phyloP scores from a whole-genome alignment of 2,329 filamentous ascomycete genomes.

The Elsinoe perseae region DNA sequence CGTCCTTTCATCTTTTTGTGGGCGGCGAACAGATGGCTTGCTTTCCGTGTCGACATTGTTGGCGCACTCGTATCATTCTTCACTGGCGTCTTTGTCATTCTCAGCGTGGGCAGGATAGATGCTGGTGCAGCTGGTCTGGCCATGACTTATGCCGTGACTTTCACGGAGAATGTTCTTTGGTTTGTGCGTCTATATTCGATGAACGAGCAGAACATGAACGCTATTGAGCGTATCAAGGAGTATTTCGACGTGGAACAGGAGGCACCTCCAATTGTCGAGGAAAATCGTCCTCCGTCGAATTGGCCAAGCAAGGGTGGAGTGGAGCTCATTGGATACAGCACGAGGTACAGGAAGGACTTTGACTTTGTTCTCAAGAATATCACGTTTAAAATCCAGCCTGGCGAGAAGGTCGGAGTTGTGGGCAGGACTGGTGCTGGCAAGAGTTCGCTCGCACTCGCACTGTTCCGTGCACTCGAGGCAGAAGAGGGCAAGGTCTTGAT shows the following conservation, averaged over 20 bases:
- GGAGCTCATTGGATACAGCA: conserved; percentile 82
- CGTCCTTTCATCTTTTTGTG: conserved; percentile 94
- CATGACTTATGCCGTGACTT: conserved; percentile 90
- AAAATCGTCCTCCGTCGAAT: conserved; percentile 65
- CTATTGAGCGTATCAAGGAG: conserved; percentile 93
- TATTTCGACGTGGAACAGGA: conserved; percentile 96
- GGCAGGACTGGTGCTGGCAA: conserved; percentile 94
- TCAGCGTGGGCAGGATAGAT: conserved; percentile 75
- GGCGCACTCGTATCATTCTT: conserved; percentile 92
- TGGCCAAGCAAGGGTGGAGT: conserved; percentile 85
- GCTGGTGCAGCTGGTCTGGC: conserved; percentile 89
- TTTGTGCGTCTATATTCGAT: conserved; percentile 86
- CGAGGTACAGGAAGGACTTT: conserved; percentile 78
- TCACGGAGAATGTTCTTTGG: conserved; percentile 96
- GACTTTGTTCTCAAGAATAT: conserved; percentile 78
- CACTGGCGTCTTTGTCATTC: conserved; percentile 81
- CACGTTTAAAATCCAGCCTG: conserved; percentile 75
- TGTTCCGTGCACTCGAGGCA: conserved; percentile 90
- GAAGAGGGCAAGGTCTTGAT: conserved; percentile 84
- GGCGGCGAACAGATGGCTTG: conserved; percentile 94
- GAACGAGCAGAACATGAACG: conserved; percentile 99
- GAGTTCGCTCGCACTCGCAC: conserved; percentile 83
- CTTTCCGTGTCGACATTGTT: conserved; percentile 81
- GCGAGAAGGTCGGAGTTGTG: conserved; percentile 92
- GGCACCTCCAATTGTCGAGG: conserved; percentile 66